Base-by-base conservation (phyloP, 73 alveolate genomes). In the Paramecium tetraurelia region DNA sequence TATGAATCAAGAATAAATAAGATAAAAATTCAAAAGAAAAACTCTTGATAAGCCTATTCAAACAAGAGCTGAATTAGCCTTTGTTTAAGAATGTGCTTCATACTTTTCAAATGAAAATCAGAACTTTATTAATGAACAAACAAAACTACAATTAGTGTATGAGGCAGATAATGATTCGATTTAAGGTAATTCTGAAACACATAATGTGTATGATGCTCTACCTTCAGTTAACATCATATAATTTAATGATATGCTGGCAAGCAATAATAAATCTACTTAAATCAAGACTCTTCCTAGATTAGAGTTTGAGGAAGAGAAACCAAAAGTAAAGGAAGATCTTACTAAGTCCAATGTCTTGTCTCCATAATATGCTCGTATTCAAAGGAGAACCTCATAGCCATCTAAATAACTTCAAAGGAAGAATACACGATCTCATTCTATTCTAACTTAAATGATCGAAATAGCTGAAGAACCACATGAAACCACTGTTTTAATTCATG, bases 31-130 rank as follows among this genome's bases (percentile, higher is more conserved):
- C 20, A 4, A 43, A 0, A 80, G 90, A 35, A 48, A 41, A 36
- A 33, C 46, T 16, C 10, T 72, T n/a, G 86, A 72, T 7, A 72
- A 72, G 35, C 59, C 59, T 9, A 72, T 72, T 33, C 48, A 22
- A 63, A 80, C 90, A 9, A 41, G 43, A 41, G 40, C 57, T 24
- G 90, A 80, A 44, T 24, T 80, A 4, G 11, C 31, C 0, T 44
- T 11, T 4, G 57, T 80, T 80, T 41, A 80, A 80, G 90, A 80
- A 80, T 80, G 46, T 48, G 90, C 75, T 4, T 20, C 21, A 53
- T 53, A 53, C 33, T 53, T 53, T 18, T 53, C 69, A 7, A 53
- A 31, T 20, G 69, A 53, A 16, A 53, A 53, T 53, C 21, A 53
- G 27, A 22, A 40, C 46, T n/a, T 80, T 9, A 22, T 22, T 0